phyloP scores from a whole-genome alignment of 257 asterid species.

The Forsythia suspensa region DNA sequence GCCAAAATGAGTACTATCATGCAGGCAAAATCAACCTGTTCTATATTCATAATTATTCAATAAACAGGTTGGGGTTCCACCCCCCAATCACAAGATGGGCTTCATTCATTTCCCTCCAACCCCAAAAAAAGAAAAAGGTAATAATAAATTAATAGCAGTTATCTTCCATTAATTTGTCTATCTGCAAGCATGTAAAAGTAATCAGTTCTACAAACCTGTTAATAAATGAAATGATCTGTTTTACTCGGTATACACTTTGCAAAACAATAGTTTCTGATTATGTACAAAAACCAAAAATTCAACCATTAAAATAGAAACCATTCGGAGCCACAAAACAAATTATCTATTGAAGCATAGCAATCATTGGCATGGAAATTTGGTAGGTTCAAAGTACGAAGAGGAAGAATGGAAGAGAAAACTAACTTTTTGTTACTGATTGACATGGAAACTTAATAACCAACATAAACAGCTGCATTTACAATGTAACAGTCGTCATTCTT shows the following conservation, averaged over 20 bases:
- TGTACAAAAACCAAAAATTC: neutral
- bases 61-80: neutral
- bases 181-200: neutral
- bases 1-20: neutral
- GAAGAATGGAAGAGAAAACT: slow-evolving; percentile 16
- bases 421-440: slow-evolving; percentile 26
- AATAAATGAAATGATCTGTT: neutral
- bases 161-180: too few species aligned
- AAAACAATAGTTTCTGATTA: neutral
- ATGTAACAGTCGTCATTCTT: slow-evolving; percentile 84
- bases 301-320: neutral
- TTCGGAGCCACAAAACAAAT: neutral
- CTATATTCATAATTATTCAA: neutral
- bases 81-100: too few species aligned
- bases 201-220: neutral
- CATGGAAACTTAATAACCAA: slow-evolving; percentile 62
- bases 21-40: neutral
- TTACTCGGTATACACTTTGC: neutral
- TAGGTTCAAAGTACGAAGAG: neutral
- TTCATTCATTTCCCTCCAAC: too few species aligned
- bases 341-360: neutral
- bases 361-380: neutral
- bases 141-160: too few species aligned
- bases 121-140: neutral
- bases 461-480: slow-evolving; percentile 94